Conservation (phyloP, 805 yeast species). For the Metschnikowia similis region DNA sequence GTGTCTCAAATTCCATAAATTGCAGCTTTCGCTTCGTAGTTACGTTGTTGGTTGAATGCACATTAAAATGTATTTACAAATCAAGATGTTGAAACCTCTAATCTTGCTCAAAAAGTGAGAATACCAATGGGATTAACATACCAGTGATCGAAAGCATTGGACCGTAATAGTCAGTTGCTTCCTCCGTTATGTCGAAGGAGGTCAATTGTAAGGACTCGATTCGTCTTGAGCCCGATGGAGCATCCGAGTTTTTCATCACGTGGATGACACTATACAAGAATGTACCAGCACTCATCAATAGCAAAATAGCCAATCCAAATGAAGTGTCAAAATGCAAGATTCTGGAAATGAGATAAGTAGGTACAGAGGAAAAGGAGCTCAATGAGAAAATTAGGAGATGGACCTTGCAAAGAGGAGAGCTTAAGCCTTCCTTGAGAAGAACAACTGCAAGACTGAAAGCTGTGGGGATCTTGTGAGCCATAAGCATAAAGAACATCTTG, state of each 20-base stretch:
- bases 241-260: conserved; percentile 41
- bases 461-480: conserved; percentile 72
- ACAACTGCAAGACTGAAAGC: conserved; percentile 63
- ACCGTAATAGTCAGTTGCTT: background rate
- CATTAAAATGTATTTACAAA: background rate
- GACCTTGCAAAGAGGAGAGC: conserved; percentile 29
- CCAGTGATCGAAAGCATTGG: conserved; percentile 9
- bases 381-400: conserved; percentile 52
- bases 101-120: conserved; percentile 11
- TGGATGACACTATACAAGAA: conserved; percentile 69
- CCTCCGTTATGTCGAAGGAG: conserved; percentile 4
- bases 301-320: conserved; percentile 49
- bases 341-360: conserved; percentile 41
- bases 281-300: conserved; percentile 68
- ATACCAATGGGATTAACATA: conserved; percentile 12
- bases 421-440: conserved; percentile 38
- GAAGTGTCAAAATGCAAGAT: conserved; percentile 26
- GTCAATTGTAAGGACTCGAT: conserved; percentile 10
- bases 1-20: too few species aligned
- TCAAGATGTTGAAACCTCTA: background rate
- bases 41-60: too few species aligned
- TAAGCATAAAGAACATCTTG: conserved; percentile 55
- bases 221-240: conserved; percentile 1
- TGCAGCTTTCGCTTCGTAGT: too few species aligned
- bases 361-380: conserved; percentile 58